These are phyloP conservation scores for Aquilaria malaccensis DNA, from an alignment of 345 rosid genomes.

Conservation along the genomic window DNA sequence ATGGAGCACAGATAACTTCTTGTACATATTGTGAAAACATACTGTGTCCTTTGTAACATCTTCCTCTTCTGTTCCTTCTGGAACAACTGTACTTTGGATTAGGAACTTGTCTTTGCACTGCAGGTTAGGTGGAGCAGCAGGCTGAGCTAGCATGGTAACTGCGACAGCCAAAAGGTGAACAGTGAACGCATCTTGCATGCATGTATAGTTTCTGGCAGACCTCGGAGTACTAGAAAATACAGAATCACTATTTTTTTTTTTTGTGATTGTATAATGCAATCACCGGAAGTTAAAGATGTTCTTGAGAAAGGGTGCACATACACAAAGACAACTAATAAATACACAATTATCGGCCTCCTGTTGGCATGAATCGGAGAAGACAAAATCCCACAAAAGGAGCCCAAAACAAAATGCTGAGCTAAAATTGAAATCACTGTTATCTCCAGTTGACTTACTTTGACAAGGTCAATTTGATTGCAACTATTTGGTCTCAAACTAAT, in stretches of 20 bases:
- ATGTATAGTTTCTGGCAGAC: background rate
- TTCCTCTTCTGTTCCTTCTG: constrained; percentile 34
- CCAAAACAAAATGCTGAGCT: too few species aligned
- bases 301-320: background rate
- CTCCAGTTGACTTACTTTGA: too few species aligned
- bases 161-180: constrained; percentile 8
- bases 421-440: too few species aligned
- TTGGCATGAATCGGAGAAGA: too few species aligned
- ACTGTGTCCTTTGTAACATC: constrained; percentile 37
- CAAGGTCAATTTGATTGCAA: too few species aligned
- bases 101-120: constrained; percentile 58
- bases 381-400: too few species aligned
- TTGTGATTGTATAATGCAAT: background rate
- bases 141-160: constrained; percentile 56
- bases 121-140: constrained; percentile 38
- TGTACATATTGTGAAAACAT: constrained; percentile 1
- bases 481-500: too few species aligned
- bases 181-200: background rate
- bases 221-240: background rate
- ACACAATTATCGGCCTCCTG: background rate
- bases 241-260: background rate
- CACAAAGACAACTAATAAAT: background rate
- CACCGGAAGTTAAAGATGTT: background rate
- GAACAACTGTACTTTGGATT: constrained; percentile 41
- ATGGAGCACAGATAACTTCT: constrained; percentile 1